Conservation (phyloP, 768 basidiomycete genomes). For the Leccinum uliginosum region DNA sequence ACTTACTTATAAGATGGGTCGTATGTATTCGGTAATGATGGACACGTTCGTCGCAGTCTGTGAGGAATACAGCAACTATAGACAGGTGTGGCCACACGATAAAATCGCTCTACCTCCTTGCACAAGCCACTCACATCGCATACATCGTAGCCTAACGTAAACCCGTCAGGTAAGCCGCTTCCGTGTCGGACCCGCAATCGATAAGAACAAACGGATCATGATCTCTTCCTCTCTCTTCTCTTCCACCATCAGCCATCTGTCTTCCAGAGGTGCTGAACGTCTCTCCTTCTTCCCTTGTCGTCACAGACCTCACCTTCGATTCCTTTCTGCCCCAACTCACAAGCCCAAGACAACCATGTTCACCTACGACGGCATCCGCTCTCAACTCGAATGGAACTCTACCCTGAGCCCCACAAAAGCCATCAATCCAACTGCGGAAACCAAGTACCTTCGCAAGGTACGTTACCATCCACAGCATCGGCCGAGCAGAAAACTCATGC, state of each 20-base stretch:
- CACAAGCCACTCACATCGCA: slow-evolving; percentile 8
- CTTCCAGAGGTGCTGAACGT: slow-evolving; percentile 12
- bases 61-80: not conserved
- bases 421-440: slow-evolving; percentile 67
- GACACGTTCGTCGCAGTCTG: slow-evolving; percentile 28
- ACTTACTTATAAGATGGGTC: not conserved
- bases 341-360: slow-evolving; percentile 39
- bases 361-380: slow-evolving; percentile 56
- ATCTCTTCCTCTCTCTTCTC: slow-evolving; percentile 5
- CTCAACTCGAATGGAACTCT: slow-evolving; percentile 92
- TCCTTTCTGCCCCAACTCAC: slow-evolving; percentile 5
- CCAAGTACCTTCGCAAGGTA: slow-evolving; percentile 91
- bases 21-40: slow-evolving; percentile 5
- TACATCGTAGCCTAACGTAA: slow-evolving; percentile 8
- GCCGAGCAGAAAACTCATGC: slow-evolving; percentile 2
- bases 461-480: slow-evolving; percentile 14
- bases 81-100: slow-evolving; percentile 3
- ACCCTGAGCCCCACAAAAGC: slow-evolving; percentile 70
- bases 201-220: slow-evolving; percentile 14
- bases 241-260: slow-evolving; percentile 15
- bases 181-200: slow-evolving; percentile 5
- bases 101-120: slow-evolving; percentile 4
- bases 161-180: slow-evolving; percentile 20
- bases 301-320: slow-evolving; percentile 12
- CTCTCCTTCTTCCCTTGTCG: not conserved